These are phyloP conservation scores for Trichoderma sp. DNA, from an alignment of 2,329 filamentous ascomycete species.

Conservation along the genomic window DNA sequence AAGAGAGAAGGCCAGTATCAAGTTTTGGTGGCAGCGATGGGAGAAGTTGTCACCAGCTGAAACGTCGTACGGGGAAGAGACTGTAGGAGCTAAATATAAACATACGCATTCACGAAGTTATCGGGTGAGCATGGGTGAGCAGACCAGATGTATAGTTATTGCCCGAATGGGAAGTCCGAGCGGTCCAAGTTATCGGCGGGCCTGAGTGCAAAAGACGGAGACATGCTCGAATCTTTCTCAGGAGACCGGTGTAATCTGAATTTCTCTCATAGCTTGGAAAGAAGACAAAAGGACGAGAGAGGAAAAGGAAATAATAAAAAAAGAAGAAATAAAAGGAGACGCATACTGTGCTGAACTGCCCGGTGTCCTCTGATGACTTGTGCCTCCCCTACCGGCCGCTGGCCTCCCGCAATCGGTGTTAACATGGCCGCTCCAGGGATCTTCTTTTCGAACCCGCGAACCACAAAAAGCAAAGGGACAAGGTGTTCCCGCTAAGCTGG, in stretches of 20 bases:
- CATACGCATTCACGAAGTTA: neutral
- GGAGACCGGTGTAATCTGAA: no score
- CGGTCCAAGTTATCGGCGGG: no score
- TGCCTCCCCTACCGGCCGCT: slow-evolving; percentile 20
- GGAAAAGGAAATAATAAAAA: neutral
- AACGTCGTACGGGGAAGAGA: slow-evolving; percentile 18
- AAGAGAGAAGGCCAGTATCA: slow-evolving; percentile 13
- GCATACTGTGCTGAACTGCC: slow-evolving; percentile 12
- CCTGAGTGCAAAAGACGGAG: no score
- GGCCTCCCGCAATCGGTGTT: slow-evolving; percentile 23
- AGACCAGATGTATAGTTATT: no score
- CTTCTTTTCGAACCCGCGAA: neutral
- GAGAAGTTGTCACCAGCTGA: slow-evolving; percentile 9
- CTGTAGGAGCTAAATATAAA: slow-evolving; percentile 11
- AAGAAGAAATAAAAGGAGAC: neutral
- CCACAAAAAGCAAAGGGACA: slow-evolving; percentile 4
- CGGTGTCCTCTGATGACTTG: slow-evolving; percentile 3
- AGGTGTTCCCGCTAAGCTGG: neutral
- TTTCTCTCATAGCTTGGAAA: no score
- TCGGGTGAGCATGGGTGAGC: no score
- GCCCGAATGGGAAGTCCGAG: no score
- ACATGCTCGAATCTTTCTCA: no score
- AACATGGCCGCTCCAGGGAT: slow-evolving; percentile 26
- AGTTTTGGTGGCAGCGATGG: neutral
- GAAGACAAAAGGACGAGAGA: no score